Base-by-base conservation (phyloP, 257 asterid genomes). In the Anisodus acutangulus region DNA sequence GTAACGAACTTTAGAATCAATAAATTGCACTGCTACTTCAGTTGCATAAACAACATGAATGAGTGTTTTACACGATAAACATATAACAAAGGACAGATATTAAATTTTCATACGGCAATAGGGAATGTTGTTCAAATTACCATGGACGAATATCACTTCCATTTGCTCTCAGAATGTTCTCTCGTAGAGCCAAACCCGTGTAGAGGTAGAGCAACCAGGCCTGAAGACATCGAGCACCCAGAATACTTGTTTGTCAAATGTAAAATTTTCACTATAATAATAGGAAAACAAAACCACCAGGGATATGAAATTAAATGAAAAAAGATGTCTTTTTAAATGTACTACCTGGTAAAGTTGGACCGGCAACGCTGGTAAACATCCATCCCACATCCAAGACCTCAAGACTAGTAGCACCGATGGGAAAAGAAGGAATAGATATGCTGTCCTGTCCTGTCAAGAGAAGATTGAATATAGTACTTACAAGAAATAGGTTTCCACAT, bases 121-220 rank as follows among this genome's bases (percentile, higher is more conserved):
- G 37, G 80, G 47, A 6, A 58, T 26, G 88, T 31, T 19, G 85
- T 12, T 62, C 45, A 68, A 31, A 85, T 88, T 94, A 95, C 99
- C 99, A 95, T 89, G 99, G 97, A 41, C 99, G 98, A 74, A 95
- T 95, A 90, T 95, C 97, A 89, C 98, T 93, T 88, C 98, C 98
- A 88, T 95, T 95, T 79, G 93, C 97, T 90, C 97, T 92, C 90
- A 97, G 88, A 82, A 94, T 95, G 90, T 97, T 97, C 81, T 95
- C 98, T 83, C 99, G 91, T 91, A 97, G 88, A 88, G 97, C 97
- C 93, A 97, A 88, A 80, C 99, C 95, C 41, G 98, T 93, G 91
- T 97, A 97, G 86, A 97, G 98, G 88, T 91, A 92, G 74, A 97
- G 89, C 93, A 97, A 91, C 99, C 99, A 97, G 41, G 98, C 99